Evolutionary conservation across 2,329 filamentous ascomycete species (phyloP), one percentile per base, ranked within the genome.

Genomic region (Talaromyces sp.): DNA sequence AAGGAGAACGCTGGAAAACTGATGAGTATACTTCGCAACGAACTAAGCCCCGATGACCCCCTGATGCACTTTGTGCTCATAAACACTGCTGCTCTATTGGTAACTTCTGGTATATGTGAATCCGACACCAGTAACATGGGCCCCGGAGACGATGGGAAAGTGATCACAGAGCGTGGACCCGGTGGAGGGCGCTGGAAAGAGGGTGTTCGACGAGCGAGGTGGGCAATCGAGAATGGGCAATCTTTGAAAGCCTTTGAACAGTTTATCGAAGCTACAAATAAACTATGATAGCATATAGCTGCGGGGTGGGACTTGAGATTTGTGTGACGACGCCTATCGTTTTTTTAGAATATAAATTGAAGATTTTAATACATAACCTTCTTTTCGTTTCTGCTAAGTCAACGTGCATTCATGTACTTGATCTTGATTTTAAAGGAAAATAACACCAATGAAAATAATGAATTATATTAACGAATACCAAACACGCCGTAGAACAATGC

Each of bases 151-250:
- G 90, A 93, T 69, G 91, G 91, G 0, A 82, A 88, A 49, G 91
- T 96, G 54, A 84, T 96, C 64, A 85, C 79, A 17, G 93, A 98
- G 73, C 82, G 89, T 55, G 93, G 95, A 0, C 93, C 93, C 5
- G 93, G 89, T 11, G 91, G 91, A 15, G 86, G 91, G 61, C 84
- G 93, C 70, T 99, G 95, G 95, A 99, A 96, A 79, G 93, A 97
- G 73, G 95, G 93, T 58, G 85, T 97, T 15, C 82, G 93, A 68
- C 84, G 92, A 72, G 95, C 95, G 17, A 86, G 89, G 69, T 96
- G 91, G 90, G 92, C 92, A 11, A 84, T 99, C 55, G 85, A 88
- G 76, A 96, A 91, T 73, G 92, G 93, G 54, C 87, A 88, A 73
- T 91, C 93, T n/a, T 87, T 91, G 82, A 88, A 82, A 72, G 88